phyloP scores from a whole-genome alignment of 192 early-diverging fungal species.

The Coemansia biformis region DNA sequence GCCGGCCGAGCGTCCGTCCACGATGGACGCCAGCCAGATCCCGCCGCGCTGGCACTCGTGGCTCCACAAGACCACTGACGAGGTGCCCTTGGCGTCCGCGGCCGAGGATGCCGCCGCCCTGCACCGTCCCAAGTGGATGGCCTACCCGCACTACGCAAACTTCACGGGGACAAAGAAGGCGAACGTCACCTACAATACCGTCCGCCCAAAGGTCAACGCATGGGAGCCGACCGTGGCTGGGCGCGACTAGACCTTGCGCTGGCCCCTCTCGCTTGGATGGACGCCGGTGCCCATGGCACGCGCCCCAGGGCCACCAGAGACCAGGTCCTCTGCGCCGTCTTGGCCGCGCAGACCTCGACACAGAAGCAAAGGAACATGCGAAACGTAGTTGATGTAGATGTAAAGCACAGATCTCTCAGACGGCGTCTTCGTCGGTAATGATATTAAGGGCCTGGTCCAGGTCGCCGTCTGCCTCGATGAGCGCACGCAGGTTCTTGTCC shows the following conservation, averaged over 20 bases:
- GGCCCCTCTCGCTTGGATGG: too few relatives aligned
- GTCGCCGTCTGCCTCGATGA: conserved; percentile 80
- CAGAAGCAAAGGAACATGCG: too few relatives aligned
- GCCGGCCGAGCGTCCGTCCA: conserved; percentile 43
- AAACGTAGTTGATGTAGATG: too few relatives aligned
- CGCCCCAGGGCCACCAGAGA: too few relatives aligned
- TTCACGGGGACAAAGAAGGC: conserved; percentile 46
- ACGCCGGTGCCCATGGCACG: too few relatives aligned
- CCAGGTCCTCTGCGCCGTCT: too few relatives aligned
- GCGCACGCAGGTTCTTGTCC: conserved; percentile 76
- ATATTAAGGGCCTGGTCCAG: conserved; percentile 78
- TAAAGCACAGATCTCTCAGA: too few relatives aligned
- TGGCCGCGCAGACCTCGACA: too few relatives aligned
- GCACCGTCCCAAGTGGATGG: conserved; percentile 48
- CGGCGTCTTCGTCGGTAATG: conserved; percentile 22
- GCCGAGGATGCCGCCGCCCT: conserved; percentile 22
- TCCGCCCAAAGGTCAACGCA: conserved; percentile 37
- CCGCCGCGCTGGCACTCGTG: conserved; percentile 65
- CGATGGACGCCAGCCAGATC: conserved; percentile 62
- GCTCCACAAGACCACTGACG: conserved; percentile 48
- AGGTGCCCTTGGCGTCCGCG: conserved; percentile 25
- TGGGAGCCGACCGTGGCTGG: conserved; percentile 34
- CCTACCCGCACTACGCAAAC: conserved; percentile 45
- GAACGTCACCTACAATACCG: conserved; percentile 47
- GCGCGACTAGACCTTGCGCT: conserved; percentile 8